phyloP scores from a whole-genome alignment of 2,329 filamentous ascomycete genomes.

The Pseudohalonectria lignicola region DNA sequence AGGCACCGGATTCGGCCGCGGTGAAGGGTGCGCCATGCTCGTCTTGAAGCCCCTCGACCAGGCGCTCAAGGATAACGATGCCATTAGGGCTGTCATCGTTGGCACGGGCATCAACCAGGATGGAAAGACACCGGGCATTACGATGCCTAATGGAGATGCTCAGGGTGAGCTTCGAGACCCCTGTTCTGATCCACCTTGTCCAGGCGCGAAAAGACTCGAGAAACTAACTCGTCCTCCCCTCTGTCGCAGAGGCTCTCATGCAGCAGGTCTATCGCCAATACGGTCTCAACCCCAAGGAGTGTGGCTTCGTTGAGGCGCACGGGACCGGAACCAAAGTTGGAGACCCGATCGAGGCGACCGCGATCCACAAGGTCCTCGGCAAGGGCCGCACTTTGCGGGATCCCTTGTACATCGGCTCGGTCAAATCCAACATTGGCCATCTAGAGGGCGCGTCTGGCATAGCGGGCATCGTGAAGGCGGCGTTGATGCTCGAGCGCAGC shows the following conservation, averaged over 20 bases:
- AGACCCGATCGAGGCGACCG: conserved; percentile 40
- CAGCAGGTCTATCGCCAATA: conserved; percentile 27
- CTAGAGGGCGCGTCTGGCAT: conserved; percentile 39
- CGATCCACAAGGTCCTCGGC: conserved; percentile 24
- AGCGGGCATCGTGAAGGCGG: conserved; percentile 38
- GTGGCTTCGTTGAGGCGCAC: conserved; percentile 39
- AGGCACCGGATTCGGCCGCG: conserved; percentile 49
- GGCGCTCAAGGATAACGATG: conserved; percentile 43
- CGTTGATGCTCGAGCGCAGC: conserved; percentile 37
- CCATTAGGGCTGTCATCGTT: conserved; percentile 38
- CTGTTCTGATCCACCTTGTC: too few relatives aligned
- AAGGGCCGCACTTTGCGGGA: conserved; percentile 12
- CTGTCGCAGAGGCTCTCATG: conserved; percentile 20
- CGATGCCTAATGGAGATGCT: conserved; percentile 39
- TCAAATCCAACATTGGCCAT: conserved; percentile 33
- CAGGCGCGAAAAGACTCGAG: neutral
- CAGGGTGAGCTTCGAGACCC: conserved; percentile 24
- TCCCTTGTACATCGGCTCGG: conserved; percentile 20
- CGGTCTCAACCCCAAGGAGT: conserved; percentile 25
- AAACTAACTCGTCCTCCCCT: neutral
- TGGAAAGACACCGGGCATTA: conserved; percentile 44
- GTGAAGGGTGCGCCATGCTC: conserved; percentile 45
- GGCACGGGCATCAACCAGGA: conserved; percentile 43
- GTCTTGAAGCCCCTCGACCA: conserved; percentile 45
- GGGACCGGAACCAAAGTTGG: conserved; percentile 45